Evolutionary conservation across 192 early-diverging fungal species (phyloP).

Genomic region (Diversispora eburnea): DNA sequence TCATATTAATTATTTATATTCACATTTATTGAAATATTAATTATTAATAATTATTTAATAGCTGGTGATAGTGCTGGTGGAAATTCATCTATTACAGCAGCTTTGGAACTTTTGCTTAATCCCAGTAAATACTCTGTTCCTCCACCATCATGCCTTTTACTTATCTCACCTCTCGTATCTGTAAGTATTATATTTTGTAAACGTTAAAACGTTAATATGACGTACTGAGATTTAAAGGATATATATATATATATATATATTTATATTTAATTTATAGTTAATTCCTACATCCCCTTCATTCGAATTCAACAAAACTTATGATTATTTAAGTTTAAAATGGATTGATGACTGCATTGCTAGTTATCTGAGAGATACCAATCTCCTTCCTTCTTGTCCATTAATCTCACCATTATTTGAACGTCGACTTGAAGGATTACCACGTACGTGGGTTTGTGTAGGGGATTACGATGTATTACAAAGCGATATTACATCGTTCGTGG

Average conservation of each 20-base stretch:
- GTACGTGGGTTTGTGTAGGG: constrained; percentile 11
- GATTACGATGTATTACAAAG: constrained; percentile 10
- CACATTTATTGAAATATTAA: not conserved
- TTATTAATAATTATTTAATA: not conserved
- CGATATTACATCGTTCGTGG: constrained; percentile 1
- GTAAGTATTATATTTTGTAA: not conserved
- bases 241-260: no score
- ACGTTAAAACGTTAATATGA: not conserved
- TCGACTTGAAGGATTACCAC: constrained; percentile 12
- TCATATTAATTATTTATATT: not conserved
- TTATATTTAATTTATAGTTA: not conserved
- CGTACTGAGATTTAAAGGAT: not conserved
- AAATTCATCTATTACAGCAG: not conserved
- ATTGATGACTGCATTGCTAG: not conserved
- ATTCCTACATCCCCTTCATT: not conserved
- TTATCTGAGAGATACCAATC: not conserved
- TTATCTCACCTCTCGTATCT: not conserved
- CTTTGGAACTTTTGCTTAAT: not conserved
- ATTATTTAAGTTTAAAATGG: not conserved
- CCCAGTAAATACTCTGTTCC: not conserved
- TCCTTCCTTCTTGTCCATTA: not conserved
- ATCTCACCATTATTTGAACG: constrained; percentile 20
- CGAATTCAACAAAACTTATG: not conserved
- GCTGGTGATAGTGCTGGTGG: constrained; percentile 27
- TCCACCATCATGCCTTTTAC: not conserved